Evolutionary conservation across 2,329 filamentous ascomycete genomes (phyloP), one percentile per base, ranked within the genome.

Genomic region (Fusarium sp.): DNA sequence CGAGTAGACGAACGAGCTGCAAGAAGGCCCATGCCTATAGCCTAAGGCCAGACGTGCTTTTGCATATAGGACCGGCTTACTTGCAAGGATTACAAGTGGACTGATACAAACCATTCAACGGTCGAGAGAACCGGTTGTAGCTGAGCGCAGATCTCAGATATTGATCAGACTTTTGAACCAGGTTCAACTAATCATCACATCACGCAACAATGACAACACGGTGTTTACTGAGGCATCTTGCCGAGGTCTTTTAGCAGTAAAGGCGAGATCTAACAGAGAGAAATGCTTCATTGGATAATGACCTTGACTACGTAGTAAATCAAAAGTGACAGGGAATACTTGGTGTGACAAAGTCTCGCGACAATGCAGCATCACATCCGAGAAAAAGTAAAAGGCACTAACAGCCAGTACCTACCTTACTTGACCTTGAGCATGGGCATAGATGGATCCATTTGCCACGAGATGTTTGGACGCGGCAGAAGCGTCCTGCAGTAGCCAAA

Each of bases 401-500:
- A 62, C 44, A 56, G 40, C 57, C 30, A 59, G 53, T 53, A 48
- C 34, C 41, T 61, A 48, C 34, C 41, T 61, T n/a, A 6, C n/a
- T n/a, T 30, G 27, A 20, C 22, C 20, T 49, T 27, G 34, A 40
- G 40, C 51, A 34, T 25, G 51, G 22, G 20, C 47, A 53, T 24
- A 47, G 40, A 56, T 25, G 43, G 51, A 64, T 24, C 38, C 29
- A 46, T 54, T 41, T 44, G 44, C 67, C 58, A 68, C 60, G 57
- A 74, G 56, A 59, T 66, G 65, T 70, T 73, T 73, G 72, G 57
- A 65, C 58, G 60, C 57, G 60, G 57, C 41, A 74, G 67, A 62
- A 54, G 54, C 66, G 70, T 70, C 63, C 68, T 63, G 66, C 60
- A 61, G 51, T 40, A 32, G 48, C 49, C 24, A 52, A 29, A 52